Conservation (phyloP, 1,284 basidiomycete genomes). For the Apiotrichum siamense region DNA sequence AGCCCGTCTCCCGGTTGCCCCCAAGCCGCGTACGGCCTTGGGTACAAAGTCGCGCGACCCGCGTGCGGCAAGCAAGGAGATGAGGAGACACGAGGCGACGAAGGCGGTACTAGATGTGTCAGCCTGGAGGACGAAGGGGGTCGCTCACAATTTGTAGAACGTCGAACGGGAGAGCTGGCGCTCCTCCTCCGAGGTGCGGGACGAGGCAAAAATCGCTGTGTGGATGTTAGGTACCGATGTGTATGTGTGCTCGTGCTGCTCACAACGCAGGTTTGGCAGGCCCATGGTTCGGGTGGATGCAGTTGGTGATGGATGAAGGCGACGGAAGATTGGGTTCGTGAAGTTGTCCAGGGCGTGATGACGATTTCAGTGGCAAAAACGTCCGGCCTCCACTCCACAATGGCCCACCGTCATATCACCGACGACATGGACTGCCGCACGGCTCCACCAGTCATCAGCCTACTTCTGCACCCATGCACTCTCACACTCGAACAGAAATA, state of each 20-base stretch:
- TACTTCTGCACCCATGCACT: no score
- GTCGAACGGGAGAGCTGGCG: conserved; percentile 43
- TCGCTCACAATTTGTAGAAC: conserved; percentile 47
- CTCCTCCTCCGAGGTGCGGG: conserved; percentile 47
- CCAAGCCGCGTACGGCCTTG: conserved; percentile 26
- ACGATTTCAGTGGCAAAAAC: neutral
- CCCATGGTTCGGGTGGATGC: conserved; percentile 26
- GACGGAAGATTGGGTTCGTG: neutral
- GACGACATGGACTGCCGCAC: no score
- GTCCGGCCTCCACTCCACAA: no score
- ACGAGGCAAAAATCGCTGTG: conserved; percentile 47
- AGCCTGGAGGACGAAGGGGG: neutral
- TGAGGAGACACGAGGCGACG: conserved; percentile 34
- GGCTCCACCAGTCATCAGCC: no score
- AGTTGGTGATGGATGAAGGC: neutral
- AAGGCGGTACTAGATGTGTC: neutral
- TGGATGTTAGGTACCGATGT: neutral
- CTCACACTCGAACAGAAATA: no score
- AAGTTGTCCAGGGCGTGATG: no score
- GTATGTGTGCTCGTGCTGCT: conserved; percentile 3
- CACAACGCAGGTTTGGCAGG: conserved; percentile 44
- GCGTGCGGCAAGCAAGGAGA: conserved; percentile 41
- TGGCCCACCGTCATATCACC: no score
- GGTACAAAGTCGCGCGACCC: conserved; percentile 34
- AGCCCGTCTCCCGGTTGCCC: neutral